Evolutionary conservation across 2,329 filamentous ascomycete species (phyloP).

Genomic region (Epichloe coenophiala): DNA sequence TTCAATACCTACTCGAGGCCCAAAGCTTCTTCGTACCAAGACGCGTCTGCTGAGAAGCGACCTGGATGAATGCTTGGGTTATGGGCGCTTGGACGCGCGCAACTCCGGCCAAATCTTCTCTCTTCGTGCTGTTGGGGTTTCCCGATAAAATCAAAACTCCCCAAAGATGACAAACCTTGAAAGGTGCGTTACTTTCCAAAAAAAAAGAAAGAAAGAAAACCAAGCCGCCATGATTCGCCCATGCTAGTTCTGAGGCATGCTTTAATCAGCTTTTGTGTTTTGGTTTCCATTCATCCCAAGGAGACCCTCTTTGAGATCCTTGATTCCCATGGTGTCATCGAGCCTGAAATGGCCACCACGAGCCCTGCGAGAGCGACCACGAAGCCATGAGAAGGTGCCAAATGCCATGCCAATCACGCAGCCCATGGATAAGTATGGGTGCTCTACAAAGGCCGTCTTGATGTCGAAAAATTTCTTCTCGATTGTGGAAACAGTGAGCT

Average conservation of each 20-base stretch:
- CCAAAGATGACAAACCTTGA: conserved; percentile 1
- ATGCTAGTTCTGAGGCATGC: not conserved
- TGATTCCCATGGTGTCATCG: conserved; percentile 38
- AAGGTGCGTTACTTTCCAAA: conserved; percentile 2
- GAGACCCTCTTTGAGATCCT: conserved; percentile 50
- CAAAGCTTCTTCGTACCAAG: not conserved
- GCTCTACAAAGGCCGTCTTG: conserved; percentile 41
- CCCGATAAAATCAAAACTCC: not conserved
- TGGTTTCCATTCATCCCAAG: conserved; percentile 31
- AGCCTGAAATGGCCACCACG: conserved; percentile 48
- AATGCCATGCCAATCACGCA: conserved; percentile 44
- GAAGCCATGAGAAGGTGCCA: conserved; percentile 37
- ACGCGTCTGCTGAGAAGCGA: not conserved
- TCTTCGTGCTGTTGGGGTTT: not conserved
- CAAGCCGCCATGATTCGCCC: not conserved
- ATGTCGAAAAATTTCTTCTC: conserved; percentile 60
- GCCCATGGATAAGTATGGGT: conserved; percentile 44
- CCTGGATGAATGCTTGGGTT: not conserved
- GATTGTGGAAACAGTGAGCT: conserved; percentile 61
- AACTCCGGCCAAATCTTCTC: not conserved
- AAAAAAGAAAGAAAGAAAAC: conserved; percentile 3
- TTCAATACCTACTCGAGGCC: no score
- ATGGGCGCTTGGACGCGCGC: not conserved
- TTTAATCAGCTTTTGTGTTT: conserved; percentile 23
- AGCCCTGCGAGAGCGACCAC: conserved; percentile 38